Base-by-base conservation (phyloP, 176 grass and related monocot genomes). In the Aegilops bicornis region DNA sequence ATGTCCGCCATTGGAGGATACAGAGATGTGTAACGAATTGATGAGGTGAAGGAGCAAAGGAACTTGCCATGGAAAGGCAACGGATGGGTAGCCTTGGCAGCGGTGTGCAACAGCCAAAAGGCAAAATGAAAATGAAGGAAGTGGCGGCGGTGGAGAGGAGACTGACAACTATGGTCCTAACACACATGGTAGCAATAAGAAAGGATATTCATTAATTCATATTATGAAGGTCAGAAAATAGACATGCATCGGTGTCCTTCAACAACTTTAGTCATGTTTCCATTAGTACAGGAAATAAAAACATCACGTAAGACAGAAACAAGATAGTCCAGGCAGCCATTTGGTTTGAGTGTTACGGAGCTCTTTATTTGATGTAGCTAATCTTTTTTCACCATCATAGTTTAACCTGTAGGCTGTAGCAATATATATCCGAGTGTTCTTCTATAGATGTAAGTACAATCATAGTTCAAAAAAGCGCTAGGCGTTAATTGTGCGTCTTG, bases 221-320 rank as follows among this genome's bases (percentile, higher is more conserved):
- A 52, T 66, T 72, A 33, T 32, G 76, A 63, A 76, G 22, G 30
- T 82, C 2, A 79, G 27, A 58, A 58, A 80, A 19, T 65, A 83
- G 27, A 37, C 79, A 84, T 68, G 96, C 97, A 94, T 92, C 15
- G 93, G 71, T 98, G 93, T 86, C 96, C 96, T 86, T 96, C 93
- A 54, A 98, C 93, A 86, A 98, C 84, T 94, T 94, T 98, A 73
- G 94, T 92, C 97, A 98, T 96, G 85, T 98, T 96, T 68, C 97
- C 97, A 76, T 96, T 87, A 91, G 92, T 92, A 82, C 91, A 94
- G 17, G 97, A 92, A 72, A 96, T 89, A 82, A 98, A 98, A 90
- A 94, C 92, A 88, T 92, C 78, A 52, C 94, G 90, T 31, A 85
- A 86, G 0, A 96, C 82, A 91, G 97, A 96, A 82, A 98, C 93